A percentile compares a stretch with the other conserved stretches of the same genome.
These are phyloP conservation scores for Pseudocercospora vitis DNA, from an alignment of 2,329 filamentous ascomycete genomes.

Conservation along the genomic window DNA sequence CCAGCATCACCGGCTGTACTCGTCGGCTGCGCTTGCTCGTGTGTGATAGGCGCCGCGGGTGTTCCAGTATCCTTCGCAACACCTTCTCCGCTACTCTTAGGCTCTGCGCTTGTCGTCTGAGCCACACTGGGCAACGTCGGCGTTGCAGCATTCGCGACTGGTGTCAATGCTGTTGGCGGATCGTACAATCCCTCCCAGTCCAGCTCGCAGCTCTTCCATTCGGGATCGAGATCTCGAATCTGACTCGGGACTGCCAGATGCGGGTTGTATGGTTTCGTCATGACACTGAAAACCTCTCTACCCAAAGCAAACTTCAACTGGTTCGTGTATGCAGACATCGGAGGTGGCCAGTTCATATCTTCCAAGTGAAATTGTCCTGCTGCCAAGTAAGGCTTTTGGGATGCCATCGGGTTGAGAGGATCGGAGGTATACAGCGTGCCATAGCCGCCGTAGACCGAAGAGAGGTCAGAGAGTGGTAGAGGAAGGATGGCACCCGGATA, in stretches of 20 bases:
- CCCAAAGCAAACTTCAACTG: constrained; percentile 5
- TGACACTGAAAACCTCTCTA: background rate
- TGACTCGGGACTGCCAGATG: constrained; percentile 12
- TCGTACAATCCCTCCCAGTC: constrained; percentile 20
- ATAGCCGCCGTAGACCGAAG: constrained; percentile 8
- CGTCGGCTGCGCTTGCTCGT: background rate
- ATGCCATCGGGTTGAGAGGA: constrained; percentile 5
- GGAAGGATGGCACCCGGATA: constrained; percentile 26
- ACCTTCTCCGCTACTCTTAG: background rate
- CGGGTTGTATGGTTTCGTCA: constrained; percentile 2
- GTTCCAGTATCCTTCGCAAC: background rate
- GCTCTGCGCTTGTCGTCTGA: background rate
- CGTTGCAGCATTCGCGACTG: constrained; percentile 5
- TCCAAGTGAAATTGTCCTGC: constrained; percentile 7
- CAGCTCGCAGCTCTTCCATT: constrained; percentile 18
- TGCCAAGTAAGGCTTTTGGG: background rate
- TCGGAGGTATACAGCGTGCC: constrained; percentile 15
- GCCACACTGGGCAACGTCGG: constrained; percentile 5
- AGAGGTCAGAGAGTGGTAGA: constrained; percentile 15
- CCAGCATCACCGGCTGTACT: background rate
- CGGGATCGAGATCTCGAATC: constrained; percentile 16
- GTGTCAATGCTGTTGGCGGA: constrained; percentile 15
- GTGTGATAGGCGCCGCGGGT: background rate
- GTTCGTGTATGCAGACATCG: constrained; percentile 4
- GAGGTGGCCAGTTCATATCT: constrained; percentile 13